Conservation (phyloP, 257 asterid species). For the Penstemon davidsonii region DNA sequence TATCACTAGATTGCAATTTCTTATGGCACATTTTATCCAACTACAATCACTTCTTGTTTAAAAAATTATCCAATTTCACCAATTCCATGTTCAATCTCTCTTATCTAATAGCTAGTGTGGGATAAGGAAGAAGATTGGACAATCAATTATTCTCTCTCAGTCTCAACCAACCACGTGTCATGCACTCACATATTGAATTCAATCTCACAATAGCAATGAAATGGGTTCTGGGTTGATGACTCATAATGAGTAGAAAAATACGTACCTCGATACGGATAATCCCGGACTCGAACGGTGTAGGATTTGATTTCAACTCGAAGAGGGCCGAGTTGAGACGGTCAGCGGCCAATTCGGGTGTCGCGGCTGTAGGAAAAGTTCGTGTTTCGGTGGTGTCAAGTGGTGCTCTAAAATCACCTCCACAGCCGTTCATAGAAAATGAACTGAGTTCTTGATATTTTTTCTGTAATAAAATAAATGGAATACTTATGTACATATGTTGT, state of each 20-base stretch:
- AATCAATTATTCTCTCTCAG: conserved; percentile 27
- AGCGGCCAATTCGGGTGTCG: conserved; percentile 52
- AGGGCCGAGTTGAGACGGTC: conserved; percentile 67
- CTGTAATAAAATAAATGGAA: conserved; percentile 26
- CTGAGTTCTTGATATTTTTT: conserved; percentile 43
- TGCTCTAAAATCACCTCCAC: conserved; percentile 55
- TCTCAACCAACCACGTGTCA: conserved; percentile 80
- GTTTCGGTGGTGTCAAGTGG: conserved; percentile 69
- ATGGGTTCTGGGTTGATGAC: neutral
- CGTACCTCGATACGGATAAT: conserved; percentile 79
- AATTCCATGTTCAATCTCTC: neutral
- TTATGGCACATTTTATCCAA: no score
- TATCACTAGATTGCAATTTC: no score
- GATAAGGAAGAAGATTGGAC: conserved; percentile 53
- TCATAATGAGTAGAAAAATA: neutral
- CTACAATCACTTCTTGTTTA: no score
- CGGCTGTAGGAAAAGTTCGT: conserved; percentile 49
- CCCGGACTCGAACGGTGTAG: conserved; percentile 57
- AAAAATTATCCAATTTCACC: neutral
- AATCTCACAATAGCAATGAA: neutral
- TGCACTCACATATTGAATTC: conserved; percentile 22
- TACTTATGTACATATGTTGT: neutral
- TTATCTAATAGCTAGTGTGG: neutral
- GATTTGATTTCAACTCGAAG: conserved; percentile 44
- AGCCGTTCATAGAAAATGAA: conserved; percentile 65